Conservation (phyloP, 208 protist genomes). For the Crithidia brevicula region DNA sequence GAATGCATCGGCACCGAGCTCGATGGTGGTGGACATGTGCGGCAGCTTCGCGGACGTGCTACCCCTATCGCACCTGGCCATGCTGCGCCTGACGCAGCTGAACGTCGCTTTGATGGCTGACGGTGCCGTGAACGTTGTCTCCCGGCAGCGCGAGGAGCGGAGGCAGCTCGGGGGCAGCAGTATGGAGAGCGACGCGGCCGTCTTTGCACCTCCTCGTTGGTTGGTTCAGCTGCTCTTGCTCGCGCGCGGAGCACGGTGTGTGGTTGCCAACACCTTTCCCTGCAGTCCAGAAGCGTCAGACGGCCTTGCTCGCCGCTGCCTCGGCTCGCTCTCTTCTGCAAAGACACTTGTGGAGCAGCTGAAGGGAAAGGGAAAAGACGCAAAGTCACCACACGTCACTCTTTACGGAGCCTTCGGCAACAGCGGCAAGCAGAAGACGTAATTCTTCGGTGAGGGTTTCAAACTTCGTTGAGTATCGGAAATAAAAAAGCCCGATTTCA, state of each 20-base stretch:
- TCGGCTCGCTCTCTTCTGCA: constrained; percentile 40
- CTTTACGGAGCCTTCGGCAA: constrained; percentile 36
- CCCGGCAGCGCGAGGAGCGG: constrained; percentile 65
- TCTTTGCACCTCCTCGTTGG: constrained; percentile 36
- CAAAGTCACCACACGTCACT: constrained; percentile 38
- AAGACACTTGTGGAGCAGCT: constrained; percentile 45
- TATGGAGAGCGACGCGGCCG: neutral
- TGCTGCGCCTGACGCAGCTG: constrained; percentile 55
- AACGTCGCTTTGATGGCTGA: constrained; percentile 42
- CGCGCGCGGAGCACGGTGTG: constrained; percentile 62
- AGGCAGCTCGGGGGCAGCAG: constrained; percentile 19
- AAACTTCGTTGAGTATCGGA: too few relatives aligned
- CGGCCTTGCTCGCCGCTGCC: constrained; percentile 42
- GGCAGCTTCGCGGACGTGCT: constrained; percentile 50
- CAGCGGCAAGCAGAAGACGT: constrained; percentile 31
- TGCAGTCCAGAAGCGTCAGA: constrained; percentile 43
- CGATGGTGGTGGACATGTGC: constrained; percentile 45
- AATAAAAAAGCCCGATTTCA: neutral
- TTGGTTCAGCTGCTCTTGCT: constrained; percentile 66
- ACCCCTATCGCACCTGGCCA: constrained; percentile 36
- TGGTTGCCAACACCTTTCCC: constrained; percentile 50
- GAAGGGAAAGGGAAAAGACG: constrained; percentile 36
- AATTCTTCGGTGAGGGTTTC: too few relatives aligned
- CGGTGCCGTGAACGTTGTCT: constrained; percentile 51
- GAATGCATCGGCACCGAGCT: constrained; percentile 13